Evolutionary conservation across 2,329 filamentous ascomycete species (phyloP), one percentile per base, ranked within the genome.

Genomic region (Chalara sp.): DNA sequence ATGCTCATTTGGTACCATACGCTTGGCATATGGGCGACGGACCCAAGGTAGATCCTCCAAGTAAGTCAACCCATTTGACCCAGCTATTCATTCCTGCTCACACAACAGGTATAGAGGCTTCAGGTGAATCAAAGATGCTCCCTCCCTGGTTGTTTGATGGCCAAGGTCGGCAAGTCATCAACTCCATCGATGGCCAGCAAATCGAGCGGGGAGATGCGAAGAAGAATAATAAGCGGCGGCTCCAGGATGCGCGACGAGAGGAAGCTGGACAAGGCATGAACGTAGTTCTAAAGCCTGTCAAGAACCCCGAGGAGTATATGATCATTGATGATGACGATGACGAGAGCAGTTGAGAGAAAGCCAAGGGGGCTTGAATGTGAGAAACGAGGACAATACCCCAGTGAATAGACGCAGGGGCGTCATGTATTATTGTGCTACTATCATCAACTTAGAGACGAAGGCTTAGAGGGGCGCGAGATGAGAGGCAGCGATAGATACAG

Each of bases 21-120:
- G 67, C 70, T 37, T 84, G 80, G 81, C 72, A 82, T 54, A 68
- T 76, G 41, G 81, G 81, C 12, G 81, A 84, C 48, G 81, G 81
- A 0, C 75, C 75, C 6, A 69, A 65, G 50, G 80, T 79, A 56
- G 67, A 13, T 40, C 53, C 54, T 51, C 43, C 60, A 35, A 55
- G 60, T 62, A 55, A 49, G 50, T 50, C 44, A 21, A 41, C 30
- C 43, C 7, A 29, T 30, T 30, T 11, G 28, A n/a, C 21, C 21
- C 10, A 28, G 21, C 21, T 12, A 43, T 8, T 4, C 21, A 43
- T 11, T 43, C 10, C 10, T 8, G 21, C 12, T n/a, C 10, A 43
- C 8, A n/a, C 8, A 28, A 28, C 41, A 11, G 21, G 11, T 8
- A 43, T 21, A 11, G 21, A 10, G 21, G 41, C 41, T 12, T 10